Evolutionary conservation across 2,329 filamentous ascomycete species (phyloP).

Genomic region (Drechslerella coelobrocha): DNA sequence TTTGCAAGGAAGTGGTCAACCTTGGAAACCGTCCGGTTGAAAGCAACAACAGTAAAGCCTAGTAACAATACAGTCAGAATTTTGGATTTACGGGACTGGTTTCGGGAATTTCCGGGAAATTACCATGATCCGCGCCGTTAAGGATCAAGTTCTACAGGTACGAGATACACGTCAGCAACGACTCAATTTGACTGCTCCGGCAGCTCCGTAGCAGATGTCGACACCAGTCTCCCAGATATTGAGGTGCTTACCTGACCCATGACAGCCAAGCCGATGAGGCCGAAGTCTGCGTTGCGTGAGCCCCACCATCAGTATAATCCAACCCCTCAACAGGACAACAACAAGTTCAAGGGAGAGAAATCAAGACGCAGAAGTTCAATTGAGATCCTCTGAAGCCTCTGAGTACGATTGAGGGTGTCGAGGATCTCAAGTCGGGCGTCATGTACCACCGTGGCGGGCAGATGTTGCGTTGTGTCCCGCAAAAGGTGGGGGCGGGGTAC

Average conservation of each 20-base stretch:
- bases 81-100: not conserved
- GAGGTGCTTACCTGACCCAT: conserved; percentile 66
- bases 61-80: conserved; percentile 50
- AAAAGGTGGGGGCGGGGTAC: conserved; percentile 44
- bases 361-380: conserved; percentile 27
- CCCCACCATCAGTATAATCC: conserved; percentile 48
- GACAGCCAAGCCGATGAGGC: conserved; percentile 90
- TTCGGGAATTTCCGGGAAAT: conserved; percentile 6
- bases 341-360: conserved; percentile 2
- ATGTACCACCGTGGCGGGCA: not conserved
- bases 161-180: conserved; percentile 9
- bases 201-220: conserved; percentile 29
- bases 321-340: not conserved
- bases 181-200: conserved; percentile 18
- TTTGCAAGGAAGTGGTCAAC: conserved; percentile 92
- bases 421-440: not conserved
- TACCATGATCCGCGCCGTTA: conserved; percentile 81
- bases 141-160: conserved; percentile 78
- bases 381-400: conserved; percentile 3
- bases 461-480: conserved; percentile 2
- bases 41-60: conserved; percentile 93
- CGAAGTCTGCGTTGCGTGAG: conserved; percentile 69
- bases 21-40: conserved; percentile 98
- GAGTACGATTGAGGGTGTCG: too few species aligned
- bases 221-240: conserved; percentile 7